These are phyloP conservation scores for Lachnellula occidentalis DNA, from an alignment of 2,329 filamentous ascomycete genomes.

Conservation along the genomic window DNA sequence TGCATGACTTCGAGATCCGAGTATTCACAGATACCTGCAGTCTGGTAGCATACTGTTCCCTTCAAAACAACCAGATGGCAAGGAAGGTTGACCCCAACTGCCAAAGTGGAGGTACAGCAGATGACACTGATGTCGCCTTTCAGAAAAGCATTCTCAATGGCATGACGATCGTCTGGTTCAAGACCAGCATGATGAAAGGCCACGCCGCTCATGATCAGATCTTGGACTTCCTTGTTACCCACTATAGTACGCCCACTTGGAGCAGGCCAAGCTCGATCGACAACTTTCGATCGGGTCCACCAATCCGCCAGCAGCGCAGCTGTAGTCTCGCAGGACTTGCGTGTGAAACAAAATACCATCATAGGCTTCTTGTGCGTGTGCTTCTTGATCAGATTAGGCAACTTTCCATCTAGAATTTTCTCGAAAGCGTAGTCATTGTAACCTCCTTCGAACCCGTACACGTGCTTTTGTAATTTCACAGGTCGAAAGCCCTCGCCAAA, in stretches of 20 bases:
- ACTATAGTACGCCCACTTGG: constrained; percentile 48
- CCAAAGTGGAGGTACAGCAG: constrained; percentile 81
- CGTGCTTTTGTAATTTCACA: constrained; percentile 69
- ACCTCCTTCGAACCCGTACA: constrained; percentile 62
- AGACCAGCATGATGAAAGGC: constrained; percentile 81
- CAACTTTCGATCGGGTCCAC: constrained; percentile 49
- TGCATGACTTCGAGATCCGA: constrained; percentile 84
- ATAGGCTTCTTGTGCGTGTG: constrained; percentile 69
- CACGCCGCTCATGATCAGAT: constrained; percentile 50
- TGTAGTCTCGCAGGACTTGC: constrained; percentile 63
- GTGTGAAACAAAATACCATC: constrained; percentile 77
- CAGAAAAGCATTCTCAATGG: constrained; percentile 64
- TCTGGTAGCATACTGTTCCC: constrained; percentile 64
- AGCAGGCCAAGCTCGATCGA: constrained; percentile 57
- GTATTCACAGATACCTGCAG: constrained; percentile 60
- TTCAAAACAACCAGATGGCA: constrained; percentile 82
- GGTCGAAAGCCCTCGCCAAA: constrained; percentile 80
- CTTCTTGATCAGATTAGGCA: constrained; percentile 60
- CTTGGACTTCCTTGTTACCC: constrained; percentile 54
- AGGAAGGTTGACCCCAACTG: constrained; percentile 77
- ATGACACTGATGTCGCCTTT: constrained; percentile 71
- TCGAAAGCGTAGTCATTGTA: constrained; percentile 75
- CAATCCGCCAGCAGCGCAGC: constrained; percentile 61
- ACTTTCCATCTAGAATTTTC: constrained; percentile 57
- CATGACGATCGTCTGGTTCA: constrained; percentile 54